phyloP scores from a whole-genome alignment of 2,329 filamentous ascomycete species.

The Colletotrichum cordylinicola region DNA sequence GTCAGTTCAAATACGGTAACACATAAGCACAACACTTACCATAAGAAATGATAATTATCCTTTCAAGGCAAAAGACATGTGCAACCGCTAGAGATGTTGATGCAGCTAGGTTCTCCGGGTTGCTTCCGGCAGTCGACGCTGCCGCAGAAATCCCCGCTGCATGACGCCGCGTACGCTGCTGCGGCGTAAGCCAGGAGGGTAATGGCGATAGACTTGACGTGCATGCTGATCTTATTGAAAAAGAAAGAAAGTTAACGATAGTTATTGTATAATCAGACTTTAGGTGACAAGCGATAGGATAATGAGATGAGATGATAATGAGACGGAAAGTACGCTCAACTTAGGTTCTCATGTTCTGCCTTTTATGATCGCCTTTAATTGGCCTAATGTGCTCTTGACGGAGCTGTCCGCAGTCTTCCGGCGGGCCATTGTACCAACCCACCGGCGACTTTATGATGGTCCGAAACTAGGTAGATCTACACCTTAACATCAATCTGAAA shows the following conservation, averaged over 20 bases:
- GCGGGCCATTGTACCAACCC: background rate
- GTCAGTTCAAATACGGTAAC: background rate
- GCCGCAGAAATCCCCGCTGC: background rate
- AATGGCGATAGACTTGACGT: background rate
- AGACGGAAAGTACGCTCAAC: background rate
- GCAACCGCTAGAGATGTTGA: background rate
- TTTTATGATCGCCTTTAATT: fast-evolving
- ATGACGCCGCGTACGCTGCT: background rate
- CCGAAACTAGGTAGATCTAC: background rate
- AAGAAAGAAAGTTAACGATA: background rate
- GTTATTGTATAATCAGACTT: background rate
- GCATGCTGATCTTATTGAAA: fast-evolving
- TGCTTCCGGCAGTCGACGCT: background rate
- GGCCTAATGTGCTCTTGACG: background rate
- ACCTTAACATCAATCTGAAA: background rate
- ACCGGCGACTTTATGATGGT: background rate
- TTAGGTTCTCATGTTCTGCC: background rate
- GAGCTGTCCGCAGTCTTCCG: background rate
- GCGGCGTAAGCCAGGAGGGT: background rate
- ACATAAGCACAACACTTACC: background rate
- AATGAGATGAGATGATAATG: background rate
- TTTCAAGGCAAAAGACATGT: background rate
- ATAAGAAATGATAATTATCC: background rate
- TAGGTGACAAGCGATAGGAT: fast-evolving
- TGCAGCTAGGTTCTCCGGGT: background rate